Conservation (phyloP, 2,329 filamentous ascomycete genomes). For the Cladosporium sp. region DNA sequence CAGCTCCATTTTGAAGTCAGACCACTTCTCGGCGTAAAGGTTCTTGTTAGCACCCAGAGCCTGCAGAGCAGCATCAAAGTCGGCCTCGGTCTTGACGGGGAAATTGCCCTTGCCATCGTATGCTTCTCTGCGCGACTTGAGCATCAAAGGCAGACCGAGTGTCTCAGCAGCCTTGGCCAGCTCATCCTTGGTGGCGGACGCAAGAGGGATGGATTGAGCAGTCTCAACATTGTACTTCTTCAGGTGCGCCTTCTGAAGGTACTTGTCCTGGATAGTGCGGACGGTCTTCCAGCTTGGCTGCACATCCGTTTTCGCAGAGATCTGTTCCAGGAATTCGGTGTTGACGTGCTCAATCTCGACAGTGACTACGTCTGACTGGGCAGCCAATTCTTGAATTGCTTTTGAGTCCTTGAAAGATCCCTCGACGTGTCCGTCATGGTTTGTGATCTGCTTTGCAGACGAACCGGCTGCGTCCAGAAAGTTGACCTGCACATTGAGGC, state of each 20-base stretch:
- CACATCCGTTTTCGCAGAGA: conserved; percentile 61
- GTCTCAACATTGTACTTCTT: conserved; percentile 64
- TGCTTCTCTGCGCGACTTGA: conserved; percentile 84
- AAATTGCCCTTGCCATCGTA: conserved; percentile 87
- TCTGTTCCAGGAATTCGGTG: conserved; percentile 81
- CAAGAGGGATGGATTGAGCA: conserved; percentile 65
- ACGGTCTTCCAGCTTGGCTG: conserved; percentile 84
- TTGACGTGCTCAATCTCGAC: conserved; percentile 96
- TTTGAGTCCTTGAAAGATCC: conserved; percentile 84
- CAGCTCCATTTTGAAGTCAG: conserved; percentile 78
- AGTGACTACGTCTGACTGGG: conserved; percentile 73
- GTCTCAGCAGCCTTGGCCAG: conserved; percentile 59
- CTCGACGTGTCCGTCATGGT: conserved; percentile 67
- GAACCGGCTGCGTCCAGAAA: conserved; percentile 73
- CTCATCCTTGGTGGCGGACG: conserved; percentile 54
- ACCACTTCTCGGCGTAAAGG: conserved; percentile 88
- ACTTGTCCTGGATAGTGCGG: conserved; percentile 91
- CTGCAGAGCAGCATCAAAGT: conserved; percentile 63
- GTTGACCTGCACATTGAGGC: conserved; percentile 72
- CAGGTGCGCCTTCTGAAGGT: conserved; percentile 79
- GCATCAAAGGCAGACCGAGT: conserved; percentile 82
- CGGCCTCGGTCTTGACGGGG: conserved; percentile 55
- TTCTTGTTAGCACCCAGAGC: conserved; percentile 62
- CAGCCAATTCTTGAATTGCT: conserved; percentile 75
- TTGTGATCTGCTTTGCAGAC: conserved; percentile 82